phyloP scores from a whole-genome alignment of 1,139 yeast genomes.

The Lodderomyces jiufengensis region DNA sequence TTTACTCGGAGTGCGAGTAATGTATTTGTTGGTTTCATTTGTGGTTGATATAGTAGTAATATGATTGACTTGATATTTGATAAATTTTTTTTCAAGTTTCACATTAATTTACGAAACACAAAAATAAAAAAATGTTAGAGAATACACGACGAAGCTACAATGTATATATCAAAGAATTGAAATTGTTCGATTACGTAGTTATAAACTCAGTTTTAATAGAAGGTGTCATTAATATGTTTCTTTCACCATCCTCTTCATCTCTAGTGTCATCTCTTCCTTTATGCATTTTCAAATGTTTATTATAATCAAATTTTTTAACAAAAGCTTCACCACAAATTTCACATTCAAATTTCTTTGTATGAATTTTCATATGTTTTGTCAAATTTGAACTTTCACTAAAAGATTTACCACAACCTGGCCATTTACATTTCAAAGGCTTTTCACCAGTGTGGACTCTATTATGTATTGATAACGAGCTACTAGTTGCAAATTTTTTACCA shows the following conservation, averaged over 20 bases:
- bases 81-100: no score
- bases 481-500: conserved; percentile 51
- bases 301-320: conserved; percentile 37
- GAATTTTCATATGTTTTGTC: conserved; percentile 81
- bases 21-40: conserved; percentile 20
- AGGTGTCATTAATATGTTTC: background rate
- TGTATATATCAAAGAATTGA: background rate
- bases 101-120: no score
- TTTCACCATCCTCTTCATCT: background rate
- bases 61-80: no score
- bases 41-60: conserved; percentile 8
- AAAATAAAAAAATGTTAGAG: no score
- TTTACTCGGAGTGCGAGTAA: conserved; percentile 4
- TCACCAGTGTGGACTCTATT: conserved; percentile 56
- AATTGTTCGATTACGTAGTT: background rate
- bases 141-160: no score
- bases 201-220: background rate
- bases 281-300: conserved; percentile 37
- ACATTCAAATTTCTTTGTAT: conserved; percentile 50
- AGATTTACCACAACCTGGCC: conserved; percentile 76
- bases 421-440: conserved; percentile 76
- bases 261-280: conserved; percentile 2
- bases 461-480: conserved; percentile 53
- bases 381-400: conserved; percentile 88
- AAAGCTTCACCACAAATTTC: conserved; percentile 50